Conservation (phyloP, 257 asterid species). For the Solanum neorickii region DNA sequence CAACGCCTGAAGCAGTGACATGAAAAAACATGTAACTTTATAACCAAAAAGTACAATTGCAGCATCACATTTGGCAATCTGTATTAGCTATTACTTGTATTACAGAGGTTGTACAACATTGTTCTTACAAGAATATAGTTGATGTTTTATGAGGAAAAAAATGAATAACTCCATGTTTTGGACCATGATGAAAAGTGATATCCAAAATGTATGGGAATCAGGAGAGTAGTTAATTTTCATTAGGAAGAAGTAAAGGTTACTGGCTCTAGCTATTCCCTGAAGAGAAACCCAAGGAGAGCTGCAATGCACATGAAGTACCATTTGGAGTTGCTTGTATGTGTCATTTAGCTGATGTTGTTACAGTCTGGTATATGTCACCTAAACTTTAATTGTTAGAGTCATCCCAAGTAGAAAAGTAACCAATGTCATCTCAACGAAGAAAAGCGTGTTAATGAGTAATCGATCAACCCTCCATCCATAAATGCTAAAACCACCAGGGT, state of each 20-base stretch:
- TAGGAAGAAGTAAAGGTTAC: not conserved
- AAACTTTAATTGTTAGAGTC: constrained; percentile 44
- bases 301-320: not conserved
- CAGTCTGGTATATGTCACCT: constrained; percentile 16
- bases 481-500: constrained; percentile 74
- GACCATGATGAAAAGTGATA: not conserved
- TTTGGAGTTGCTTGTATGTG: not conserved
- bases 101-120: not conserved
- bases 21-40: not conserved
- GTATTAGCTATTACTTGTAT: not conserved
- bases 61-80: not conserved
- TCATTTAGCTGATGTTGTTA: not conserved
- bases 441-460: constrained; percentile 56
- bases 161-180: not conserved
- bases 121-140: not conserved
- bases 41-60: not conserved
- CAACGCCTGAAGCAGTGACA: not conserved
- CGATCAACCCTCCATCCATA: constrained; percentile 80
- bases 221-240: not conserved
- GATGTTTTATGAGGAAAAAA: not conserved
- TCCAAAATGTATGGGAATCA: not conserved
- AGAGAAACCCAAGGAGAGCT: not conserved
- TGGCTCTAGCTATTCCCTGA: not conserved
- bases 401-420: constrained; percentile 79
- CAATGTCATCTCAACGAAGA: constrained; percentile 73